A percentile compares a stretch with the other conserved stretches of the same genome.
phyloP scores from a whole-genome alignment of 2,329 filamentous ascomycete species.

The Stachybotrys echinatus region DNA sequence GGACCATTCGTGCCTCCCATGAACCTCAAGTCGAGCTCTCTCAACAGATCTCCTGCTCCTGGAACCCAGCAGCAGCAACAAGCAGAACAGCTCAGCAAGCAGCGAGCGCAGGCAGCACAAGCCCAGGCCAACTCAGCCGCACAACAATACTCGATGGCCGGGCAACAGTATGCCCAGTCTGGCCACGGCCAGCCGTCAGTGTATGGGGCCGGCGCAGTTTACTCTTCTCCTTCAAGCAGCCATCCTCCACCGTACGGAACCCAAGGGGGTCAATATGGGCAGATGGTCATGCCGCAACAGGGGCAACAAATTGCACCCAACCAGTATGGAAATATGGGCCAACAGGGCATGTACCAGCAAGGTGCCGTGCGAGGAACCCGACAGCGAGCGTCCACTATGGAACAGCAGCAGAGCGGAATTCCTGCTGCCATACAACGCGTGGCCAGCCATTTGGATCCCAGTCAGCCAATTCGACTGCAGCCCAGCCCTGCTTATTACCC shows the following conservation, averaged over 20 bases:
- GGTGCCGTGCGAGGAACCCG: conserved; percentile 65
- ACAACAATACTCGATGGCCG: conserved; percentile 55
- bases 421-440: conserved; percentile 90
- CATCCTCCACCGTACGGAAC: conserved; percentile 71
- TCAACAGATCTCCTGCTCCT: conserved; percentile 82
- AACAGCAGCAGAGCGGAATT: conserved; percentile 88
- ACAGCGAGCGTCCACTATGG: conserved; percentile 93
- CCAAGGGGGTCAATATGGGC: conserved; percentile 65
- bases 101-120: conserved; percentile 69
- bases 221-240: conserved; percentile 49
- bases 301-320: conserved; percentile 60
- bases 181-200: conserved; percentile 48
- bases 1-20: conserved; percentile 95
- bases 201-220: conserved; percentile 80
- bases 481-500: conserved; percentile 97
- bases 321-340: conserved; percentile 54
- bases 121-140: conserved; percentile 64
- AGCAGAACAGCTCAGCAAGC: conserved; percentile 89
- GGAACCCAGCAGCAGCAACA: conserved; percentile 95
- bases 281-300: conserved; percentile 66
- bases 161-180: conserved; percentile 42
- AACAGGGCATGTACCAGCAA: conserved; percentile 57
- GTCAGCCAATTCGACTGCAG: conserved; percentile 86
- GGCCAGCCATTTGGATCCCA: conserved; percentile 92
- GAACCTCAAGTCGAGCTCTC: conserved; percentile 84